phyloP scores from a whole-genome alignment of 495 filamentous ascomycete species.

The Chaetomium cochliodes region DNA sequence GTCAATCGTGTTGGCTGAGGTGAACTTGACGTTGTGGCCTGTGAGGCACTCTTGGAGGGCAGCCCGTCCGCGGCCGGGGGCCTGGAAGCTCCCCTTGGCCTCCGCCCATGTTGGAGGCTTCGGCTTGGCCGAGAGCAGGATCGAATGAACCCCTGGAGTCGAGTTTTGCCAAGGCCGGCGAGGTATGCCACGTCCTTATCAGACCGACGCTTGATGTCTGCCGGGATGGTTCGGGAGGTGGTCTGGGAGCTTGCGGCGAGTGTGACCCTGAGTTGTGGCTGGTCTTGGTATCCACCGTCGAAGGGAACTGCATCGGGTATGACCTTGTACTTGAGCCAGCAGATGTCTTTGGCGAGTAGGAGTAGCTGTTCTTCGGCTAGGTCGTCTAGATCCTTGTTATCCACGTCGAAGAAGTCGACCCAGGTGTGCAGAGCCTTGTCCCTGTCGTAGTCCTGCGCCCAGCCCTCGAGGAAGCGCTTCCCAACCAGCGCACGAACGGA shows the following conservation, averaged over 20 bases:
- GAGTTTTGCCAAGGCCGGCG: not conserved
- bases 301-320: not conserved
- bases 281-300: not conserved
- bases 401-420: constrained; percentile 20
- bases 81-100: not conserved
- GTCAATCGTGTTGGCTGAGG: not conserved
- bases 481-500: not conserved
- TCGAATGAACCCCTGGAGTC: not conserved
- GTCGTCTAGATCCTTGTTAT: not conserved
- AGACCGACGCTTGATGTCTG: not conserved
- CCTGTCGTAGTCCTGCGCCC: not conserved
- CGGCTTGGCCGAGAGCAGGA: not conserved
- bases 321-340: constrained; percentile 14
- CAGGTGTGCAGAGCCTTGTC: constrained; percentile 19
- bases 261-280: not conserved
- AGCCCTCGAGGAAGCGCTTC: not conserved
- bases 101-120: not conserved
- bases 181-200: not conserved
- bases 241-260: not conserved
- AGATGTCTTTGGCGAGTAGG: constrained; percentile 16
- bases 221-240: not conserved
- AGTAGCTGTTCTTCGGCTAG: not conserved
- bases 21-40: constrained; percentile 19
- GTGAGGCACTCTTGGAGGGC: not conserved
- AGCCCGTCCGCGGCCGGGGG: not conserved